Conservation (phyloP, 495 filamentous ascomycete genomes). For the Aspergillus sclerotiicarbonarius region DNA sequence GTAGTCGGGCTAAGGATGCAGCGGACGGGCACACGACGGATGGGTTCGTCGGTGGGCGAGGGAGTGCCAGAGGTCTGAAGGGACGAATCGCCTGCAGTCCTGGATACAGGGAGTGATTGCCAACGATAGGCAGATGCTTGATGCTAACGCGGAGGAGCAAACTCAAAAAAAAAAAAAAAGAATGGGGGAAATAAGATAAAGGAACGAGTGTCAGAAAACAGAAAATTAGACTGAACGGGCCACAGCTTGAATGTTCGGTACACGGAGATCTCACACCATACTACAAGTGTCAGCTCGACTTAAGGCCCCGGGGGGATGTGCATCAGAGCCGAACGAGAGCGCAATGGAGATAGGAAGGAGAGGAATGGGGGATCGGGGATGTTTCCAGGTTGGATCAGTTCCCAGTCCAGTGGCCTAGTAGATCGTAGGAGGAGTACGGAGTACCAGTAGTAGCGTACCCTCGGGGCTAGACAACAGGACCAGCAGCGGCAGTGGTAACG, state of each 20-base stretch:
- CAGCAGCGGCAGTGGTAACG: neutral
- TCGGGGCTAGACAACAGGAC: neutral
- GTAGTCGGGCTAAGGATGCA: conserved; percentile 14
- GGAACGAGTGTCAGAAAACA: conserved; percentile 15
- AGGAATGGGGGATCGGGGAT: conserved; percentile 2
- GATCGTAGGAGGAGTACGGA: conserved; percentile 4
- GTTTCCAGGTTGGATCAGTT: conserved; percentile 7
- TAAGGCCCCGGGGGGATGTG: neutral
- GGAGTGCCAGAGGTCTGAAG: conserved; percentile 2
- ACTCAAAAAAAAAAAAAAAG: conserved; percentile 16
- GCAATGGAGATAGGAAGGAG: neutral
- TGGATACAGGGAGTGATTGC: conserved; percentile 18
- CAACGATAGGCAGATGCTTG: conserved; percentile 20
- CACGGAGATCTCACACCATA: conserved; percentile 20
- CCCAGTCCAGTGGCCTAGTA: conserved; percentile 4
- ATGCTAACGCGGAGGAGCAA: conserved; percentile 22
- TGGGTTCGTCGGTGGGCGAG: conserved; percentile 13
- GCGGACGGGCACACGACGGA: conserved; percentile 12
- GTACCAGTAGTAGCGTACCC: conserved; percentile 5
- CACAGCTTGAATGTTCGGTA: conserved; percentile 18
- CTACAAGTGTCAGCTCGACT: conserved; percentile 10
- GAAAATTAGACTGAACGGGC: conserved; percentile 12
- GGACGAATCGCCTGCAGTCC: conserved; percentile 15
- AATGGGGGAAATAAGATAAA: conserved; percentile 13
- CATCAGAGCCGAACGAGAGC: neutral